Evolutionary conservation across 345 rosid species (phyloP), one percentile per base, ranked within the genome.

Genomic region (Bruguiera parviflora): DNA sequence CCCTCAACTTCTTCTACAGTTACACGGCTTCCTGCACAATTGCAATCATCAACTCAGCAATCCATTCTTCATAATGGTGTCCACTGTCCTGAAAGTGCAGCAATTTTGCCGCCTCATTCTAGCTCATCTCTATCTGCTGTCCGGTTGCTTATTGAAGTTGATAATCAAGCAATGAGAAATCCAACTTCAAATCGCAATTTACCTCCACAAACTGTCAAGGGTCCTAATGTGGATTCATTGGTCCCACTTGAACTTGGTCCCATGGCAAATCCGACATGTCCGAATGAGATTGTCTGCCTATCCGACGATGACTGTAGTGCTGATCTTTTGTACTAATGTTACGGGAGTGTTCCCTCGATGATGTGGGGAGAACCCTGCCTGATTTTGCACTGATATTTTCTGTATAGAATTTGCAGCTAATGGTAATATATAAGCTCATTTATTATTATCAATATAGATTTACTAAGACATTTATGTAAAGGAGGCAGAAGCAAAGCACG

Each of bases 281-380:
- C 55, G 6, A 59, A 58, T 19, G 77, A 63, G 60, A 62, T 89
- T n/a, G 87, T 89, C 64, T 87, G 84, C 61, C 79, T 85, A 59
- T 86, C 86, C 0, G 95, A 89, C 43, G 95, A 89, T 53, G 92
- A 85, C 56, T 79, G 77, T 56, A 20, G 6, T 10, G 16, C 25
- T 4, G 59, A 56, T 5, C 28, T 24, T 24, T 56, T 56, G 25
- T 56, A 56, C 16, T 24, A 27, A 56, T 21, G 29, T 56, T 56
- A 3, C 0, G 16, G 29, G 15, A 56, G 18, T 24, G 59, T 29
- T 21, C 18, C 18, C 16, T 11, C 2, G 18, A 5, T 56, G 28
- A 56, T 56, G 59, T 43, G 49, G 49, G 18, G 49, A 13, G 49
- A 43, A 43, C 19, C 13, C 49, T 43, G 16, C 49, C 19, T 43